Base-by-base conservation (phyloP, 495 filamentous ascomycete genomes). In the Daldinia grandis region DNA sequence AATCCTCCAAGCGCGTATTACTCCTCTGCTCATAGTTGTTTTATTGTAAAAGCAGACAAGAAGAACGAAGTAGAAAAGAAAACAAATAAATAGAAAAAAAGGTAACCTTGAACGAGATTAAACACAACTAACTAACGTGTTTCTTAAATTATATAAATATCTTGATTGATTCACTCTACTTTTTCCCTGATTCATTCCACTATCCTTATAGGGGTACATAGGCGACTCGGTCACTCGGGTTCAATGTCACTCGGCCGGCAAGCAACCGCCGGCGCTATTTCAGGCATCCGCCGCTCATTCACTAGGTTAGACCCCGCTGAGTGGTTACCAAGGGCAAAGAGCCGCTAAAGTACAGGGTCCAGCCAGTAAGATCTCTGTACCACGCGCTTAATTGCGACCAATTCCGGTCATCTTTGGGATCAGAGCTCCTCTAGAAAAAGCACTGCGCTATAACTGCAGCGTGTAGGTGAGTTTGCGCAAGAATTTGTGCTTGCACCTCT, bases 301-400 rank as follows among this genome's bases (percentile, higher is more conserved):
- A 51, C 58, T 38, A n/a, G n/a, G n/a, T n/a, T n/a, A 56, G 24
- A 62, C 51, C 64, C 59, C 64, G 44, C 56, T 33, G 28, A 49
- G 54, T 62, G 57, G 50, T 59, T 64, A 50, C 69, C 56, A 62
- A 66, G 40, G 53, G 44, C 28, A 47, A 58, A 61, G 65, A 73
- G 70, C 65, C 70, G 70, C 70, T 69, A 73, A 53, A 42, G 21
- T 31, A 31, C 60, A 24, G 61, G 28, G 21, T 58, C 50, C 61
- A 54, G 49, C 74, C 74, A 74, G 72, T 76, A 74, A 51, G 57
- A 74, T 70, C 30, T 37, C 58, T 35, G 65, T 64, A 63, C 64
- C 62, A 74, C 74, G 74, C 74, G 74, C 74, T 74, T 75, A 75
- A 71, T 64, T 49, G 37, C 37, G 58, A 65, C 58, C 63, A 67